A percentile compares a stretch with the other conserved stretches of the same genome.
Conservation (phyloP, 2,329 filamentous ascomycete genomes). For the Arthrobotrys musiformis region DNA sequence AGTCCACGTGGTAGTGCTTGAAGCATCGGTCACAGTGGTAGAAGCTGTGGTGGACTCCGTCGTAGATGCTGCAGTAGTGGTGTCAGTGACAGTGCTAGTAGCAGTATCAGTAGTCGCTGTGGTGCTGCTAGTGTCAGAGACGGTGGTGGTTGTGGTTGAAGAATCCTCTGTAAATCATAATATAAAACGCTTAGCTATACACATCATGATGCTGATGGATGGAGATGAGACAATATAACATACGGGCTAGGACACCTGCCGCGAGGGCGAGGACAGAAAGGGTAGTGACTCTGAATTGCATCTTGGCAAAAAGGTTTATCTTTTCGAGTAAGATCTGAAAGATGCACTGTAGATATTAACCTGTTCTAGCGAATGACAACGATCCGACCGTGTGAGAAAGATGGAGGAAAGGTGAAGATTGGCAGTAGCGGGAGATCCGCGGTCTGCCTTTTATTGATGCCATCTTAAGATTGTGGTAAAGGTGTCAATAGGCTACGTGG, state of each 20-base stretch:
- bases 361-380: neutral
- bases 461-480: neutral
- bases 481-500: conserved; percentile 15
- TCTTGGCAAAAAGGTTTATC: conserved; percentile 24
- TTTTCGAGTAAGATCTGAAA: neutral
- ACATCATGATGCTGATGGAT: neutral
- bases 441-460: neutral
- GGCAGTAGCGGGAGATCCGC: neutral
- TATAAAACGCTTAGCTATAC: neutral
- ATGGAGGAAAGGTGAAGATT: neutral
- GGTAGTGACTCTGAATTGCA: conserved; percentile 9
- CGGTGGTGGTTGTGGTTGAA: conserved; percentile 38
- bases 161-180: conserved; percentile 16
- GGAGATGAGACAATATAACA: neutral
- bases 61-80: neutral
- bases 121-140: conserved; percentile 11
- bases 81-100: conserved; percentile 4
- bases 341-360: neutral
- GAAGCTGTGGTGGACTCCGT: neutral
- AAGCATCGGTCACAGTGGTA: neutral
- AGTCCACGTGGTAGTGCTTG: conserved; percentile 20
- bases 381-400: neutral
- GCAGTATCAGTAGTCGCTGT: conserved; percentile 14
- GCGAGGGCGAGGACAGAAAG: conserved; percentile 14
- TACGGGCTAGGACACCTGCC: conserved; percentile 35